Evolutionary conservation across 2,329 filamentous ascomycete species (phyloP), one percentile per base, ranked within the genome.

Genomic region (Fusarium cyanostomum): DNA sequence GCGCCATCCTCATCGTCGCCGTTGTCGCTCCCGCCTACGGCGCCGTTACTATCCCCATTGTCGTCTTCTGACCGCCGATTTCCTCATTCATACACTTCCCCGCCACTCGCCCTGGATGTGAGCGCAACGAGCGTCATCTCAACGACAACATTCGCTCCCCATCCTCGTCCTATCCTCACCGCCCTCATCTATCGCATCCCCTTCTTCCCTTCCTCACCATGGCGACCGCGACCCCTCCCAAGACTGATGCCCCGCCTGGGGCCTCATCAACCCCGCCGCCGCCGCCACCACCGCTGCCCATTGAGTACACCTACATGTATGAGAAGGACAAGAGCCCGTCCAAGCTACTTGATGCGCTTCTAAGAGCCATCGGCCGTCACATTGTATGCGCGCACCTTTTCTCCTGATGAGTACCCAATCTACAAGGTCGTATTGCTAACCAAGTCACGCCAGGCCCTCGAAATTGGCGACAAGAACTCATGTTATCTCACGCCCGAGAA

Each of bases 261-360:
- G 57, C 52, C 21, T 53, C 68, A 49, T 59, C 69, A 35, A 62
- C 54, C 51, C 66, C 57, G 64, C 72, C 65, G 50, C 67, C 74
- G 33, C 63, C 72, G 31, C 68, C 65, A 46, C 57, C 74, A 30
- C 63, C 72, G 31, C 68, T 64, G 45, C 57, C 66, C 24, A 69
- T 77, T 54, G 70, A 76, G 52, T 92, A 91, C 78, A 85, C 86
- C 44, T 88, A 89, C 73, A 81, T 94, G 70, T 91, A 91, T 71
- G 84, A 87, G 64, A 76, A 80, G 31, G 82, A 91, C 74, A 92
- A 92, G 75, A 85, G 84, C 43, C 86, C 90, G 6, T 89, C 89
- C 5, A 84, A 84, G 49, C 74, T 89, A 39, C 82, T 94, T 26
- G 84, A 90, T 74, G 86, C 88, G 52, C 80, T 94, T 28, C 81